Evolutionary conservation across 116 monocot species (phyloP), one percentile per base, ranked within the genome.

Genomic region (Phalaenopsis hybrid): DNA sequence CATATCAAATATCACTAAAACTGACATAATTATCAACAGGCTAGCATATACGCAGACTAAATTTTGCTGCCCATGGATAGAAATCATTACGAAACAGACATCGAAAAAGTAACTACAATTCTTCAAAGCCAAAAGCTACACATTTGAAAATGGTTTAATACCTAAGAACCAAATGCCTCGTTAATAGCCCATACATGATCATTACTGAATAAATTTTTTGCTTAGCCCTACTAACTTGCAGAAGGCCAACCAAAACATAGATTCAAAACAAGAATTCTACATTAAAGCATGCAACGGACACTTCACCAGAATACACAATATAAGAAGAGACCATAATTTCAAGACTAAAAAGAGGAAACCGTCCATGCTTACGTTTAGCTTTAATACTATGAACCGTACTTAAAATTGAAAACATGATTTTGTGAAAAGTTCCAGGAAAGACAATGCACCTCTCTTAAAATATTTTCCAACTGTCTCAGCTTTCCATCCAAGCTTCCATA

Each of bases 401-500:
- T 72, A 72, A 41, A 67, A 67, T 67, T 67, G 25, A 67, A 43
- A 16, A 17, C 1, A 46, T 18, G 6, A 21, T 20, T 75, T 45
- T 75, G 75, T 75, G n/a, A 3, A 75, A 80, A n/a, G 37, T 37
- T 34, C 9, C 57, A 85, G 61, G 45, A 73, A 72, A 44, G 69
- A 45, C 21, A 75, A 31, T 59, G 50, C 43, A 94, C 96, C 96
- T 94, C 96, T 88, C 89, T 87, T 28, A 96, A 77, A 80, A 96
- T 88, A 86, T 92, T 92, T 81, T 94, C 94, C 58, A 96, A 78
- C 45, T 96, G 94, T 75, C 89, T 92, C 79, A 96, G 75, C 81
- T 88, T 96, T 85, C 94, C 92, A 85, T 92, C 92, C 21, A 88
- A 86, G 78, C 79, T 90, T 21, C 96, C 92, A 81, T 61, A 84